phyloP scores from a whole-genome alignment of 768 basidiomycete genomes.

The Strobilomyces dryophilus region DNA sequence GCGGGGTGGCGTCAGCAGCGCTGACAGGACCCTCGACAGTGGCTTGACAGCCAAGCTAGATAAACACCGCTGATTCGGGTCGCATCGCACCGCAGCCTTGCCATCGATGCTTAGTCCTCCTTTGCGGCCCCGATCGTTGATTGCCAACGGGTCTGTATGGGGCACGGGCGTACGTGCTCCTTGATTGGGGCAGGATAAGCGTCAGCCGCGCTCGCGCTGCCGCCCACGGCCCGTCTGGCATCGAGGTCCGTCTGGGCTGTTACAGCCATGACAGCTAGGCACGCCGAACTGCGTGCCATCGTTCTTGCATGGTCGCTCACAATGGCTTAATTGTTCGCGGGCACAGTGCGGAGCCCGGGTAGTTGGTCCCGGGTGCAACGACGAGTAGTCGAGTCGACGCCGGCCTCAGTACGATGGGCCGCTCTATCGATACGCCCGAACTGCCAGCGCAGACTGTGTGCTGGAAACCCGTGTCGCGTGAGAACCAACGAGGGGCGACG shows the following conservation, averaged over 20 bases:
- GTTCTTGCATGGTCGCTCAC: neutral
- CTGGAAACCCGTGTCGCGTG: neutral
- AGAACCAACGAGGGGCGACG: neutral
- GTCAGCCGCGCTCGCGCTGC: neutral
- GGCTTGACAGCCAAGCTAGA: conserved; percentile 4
- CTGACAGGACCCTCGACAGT: conserved; percentile 9
- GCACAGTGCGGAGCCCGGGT: neutral
- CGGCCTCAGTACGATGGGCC: neutral
- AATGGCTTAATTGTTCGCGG: conserved; percentile 4
- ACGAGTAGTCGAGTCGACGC: neutral
- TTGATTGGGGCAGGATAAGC: neutral
- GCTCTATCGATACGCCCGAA: neutral
- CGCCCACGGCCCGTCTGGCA: neutral
- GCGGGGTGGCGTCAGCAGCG: neutral
- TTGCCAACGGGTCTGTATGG: neutral
- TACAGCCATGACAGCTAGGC: conserved; percentile 2
- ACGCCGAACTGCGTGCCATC: neutral
- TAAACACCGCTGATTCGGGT: neutral
- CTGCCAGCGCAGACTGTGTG: neutral
- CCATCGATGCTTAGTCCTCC: neutral
- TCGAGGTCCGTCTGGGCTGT: neutral
- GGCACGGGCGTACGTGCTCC: neutral
- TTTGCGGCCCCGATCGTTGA: conserved; percentile 9
- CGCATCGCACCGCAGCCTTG: neutral
- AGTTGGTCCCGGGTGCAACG: neutral